Conservation (phyloP, 768 basidiomycete species). For the Pulveroboletus sp. region DNA sequence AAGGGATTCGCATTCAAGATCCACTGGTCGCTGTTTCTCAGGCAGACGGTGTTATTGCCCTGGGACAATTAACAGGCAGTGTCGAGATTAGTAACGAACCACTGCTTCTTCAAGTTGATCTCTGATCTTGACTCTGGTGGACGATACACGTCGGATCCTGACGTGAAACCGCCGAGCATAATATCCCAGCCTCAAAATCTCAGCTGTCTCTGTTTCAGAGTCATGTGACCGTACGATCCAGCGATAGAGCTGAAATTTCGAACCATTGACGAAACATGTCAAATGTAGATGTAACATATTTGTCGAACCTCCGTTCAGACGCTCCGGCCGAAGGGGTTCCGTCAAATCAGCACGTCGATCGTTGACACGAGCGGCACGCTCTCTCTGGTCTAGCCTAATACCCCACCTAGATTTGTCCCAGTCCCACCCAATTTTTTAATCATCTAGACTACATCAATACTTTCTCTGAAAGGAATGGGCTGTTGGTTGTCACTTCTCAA, state of each 20-base stretch:
- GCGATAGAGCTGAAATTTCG: neutral
- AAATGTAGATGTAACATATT: conserved; percentile 1
- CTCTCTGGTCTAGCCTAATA: too few species aligned
- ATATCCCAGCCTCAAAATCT: neutral
- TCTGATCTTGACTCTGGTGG: neutral
- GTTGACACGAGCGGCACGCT: neutral
- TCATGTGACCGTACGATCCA: neutral
- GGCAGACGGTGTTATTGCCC: neutral
- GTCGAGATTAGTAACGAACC: conserved; percentile 5
- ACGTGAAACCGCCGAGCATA: neutral
- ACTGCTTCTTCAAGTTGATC: conserved; percentile 11
- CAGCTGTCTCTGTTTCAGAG: conserved; percentile 5
- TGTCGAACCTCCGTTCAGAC: neutral
- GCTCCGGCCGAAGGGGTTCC: neutral
- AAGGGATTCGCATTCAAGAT: conserved; percentile 21
- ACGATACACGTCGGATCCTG: conserved; percentile 5
- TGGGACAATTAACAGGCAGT: conserved; percentile 4
- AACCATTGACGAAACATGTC: neutral
- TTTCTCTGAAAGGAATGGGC: neutral
- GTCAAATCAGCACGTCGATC: conserved; percentile 2
- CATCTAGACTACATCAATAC: too few species aligned
- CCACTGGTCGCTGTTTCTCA: conserved; percentile 9
- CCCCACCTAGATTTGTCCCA: too few species aligned
- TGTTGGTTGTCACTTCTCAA: neutral
- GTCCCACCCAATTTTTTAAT: too few species aligned